Percentiles rank a stretch among this genome's conserved stretches.
phyloP scores from a whole-genome alignment of 2,329 filamentous ascomycete genomes.

The Beauveria asiatica region DNA sequence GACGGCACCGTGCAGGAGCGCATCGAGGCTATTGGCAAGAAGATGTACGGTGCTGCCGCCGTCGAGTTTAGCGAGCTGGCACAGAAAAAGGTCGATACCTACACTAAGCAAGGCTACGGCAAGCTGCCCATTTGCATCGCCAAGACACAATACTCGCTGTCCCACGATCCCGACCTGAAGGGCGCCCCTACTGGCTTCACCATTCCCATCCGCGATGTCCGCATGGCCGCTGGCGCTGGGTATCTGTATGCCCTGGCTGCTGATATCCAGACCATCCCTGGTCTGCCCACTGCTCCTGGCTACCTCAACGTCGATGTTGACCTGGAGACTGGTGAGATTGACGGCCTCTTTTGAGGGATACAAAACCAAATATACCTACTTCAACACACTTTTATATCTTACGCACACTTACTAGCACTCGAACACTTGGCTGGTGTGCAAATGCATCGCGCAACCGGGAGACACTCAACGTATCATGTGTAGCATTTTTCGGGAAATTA shows the following conservation, averaged over 20 bases:
- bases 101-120: constrained; percentile 83
- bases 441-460: neutral
- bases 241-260: constrained; percentile 87
- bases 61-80: constrained; percentile 93
- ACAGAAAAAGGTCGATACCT: constrained; percentile 92
- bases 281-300: constrained; percentile 86
- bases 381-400: neutral
- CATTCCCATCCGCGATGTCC: constrained; percentile 86
- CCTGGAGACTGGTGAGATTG: constrained; percentile 73
- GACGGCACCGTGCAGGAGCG: constrained; percentile 76
- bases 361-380: neutral
- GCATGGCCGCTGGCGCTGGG: constrained; percentile 87
- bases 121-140: constrained; percentile 94
- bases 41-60: constrained; percentile 87
- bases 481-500: neutral
- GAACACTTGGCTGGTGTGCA: neutral
- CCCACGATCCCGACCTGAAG: constrained; percentile 87
- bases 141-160: constrained; percentile 97
- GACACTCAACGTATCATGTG: constrained; percentile 3
- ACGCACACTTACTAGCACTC: neutral
- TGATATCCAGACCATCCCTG: constrained; percentile 97
- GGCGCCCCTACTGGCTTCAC: constrained; percentile 92
- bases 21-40: constrained; percentile 80
- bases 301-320: constrained; percentile 91
- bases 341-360: constrained; percentile 48